Evolutionary conservation across 495 filamentous ascomycete species (phyloP), one percentile per base, ranked within the genome.

Genomic region (Friedmanniomyces endolithicus): DNA sequence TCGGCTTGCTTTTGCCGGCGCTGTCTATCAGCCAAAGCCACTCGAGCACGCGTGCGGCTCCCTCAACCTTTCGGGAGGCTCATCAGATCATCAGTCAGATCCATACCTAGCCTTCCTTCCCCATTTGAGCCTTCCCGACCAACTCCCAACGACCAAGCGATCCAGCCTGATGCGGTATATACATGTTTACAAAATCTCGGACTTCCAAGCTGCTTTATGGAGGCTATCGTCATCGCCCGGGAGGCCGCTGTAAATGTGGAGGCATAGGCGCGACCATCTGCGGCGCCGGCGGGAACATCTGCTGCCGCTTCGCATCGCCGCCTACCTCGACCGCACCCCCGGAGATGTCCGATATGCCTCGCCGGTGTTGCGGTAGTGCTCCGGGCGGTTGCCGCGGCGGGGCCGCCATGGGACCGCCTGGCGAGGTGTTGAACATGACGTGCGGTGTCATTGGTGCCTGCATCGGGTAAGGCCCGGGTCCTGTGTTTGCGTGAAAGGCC

Each of bases 321-420:
- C 71, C 65, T 47, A 72, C 65, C 37, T 78, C 74, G 14, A 81
- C 80, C 20, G 70, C 64, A 9, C 68, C 76, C 50, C 80, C 75
- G 3, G 76, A 71, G 68, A 87, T 80, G 23, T 86, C 82, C 11
- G 81, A 84, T 33, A 86, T 76, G 46, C 82, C 79, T 64, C 83
- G 72, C 60, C 83, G 73, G 57, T 82, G 80, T 45, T 55, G 58
- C 23, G 39, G 16, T 27, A 14, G 37, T 24, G 23, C 8, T 17
- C 52, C 43, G 12, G 23, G 41, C 23, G 17, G 58, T 16, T 19
- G 46, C n/a, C 34, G 63, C 31, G 70, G 66, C 6, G 69, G 71
- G 9, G 71, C 72, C 50, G 71, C 70, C 52, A 83, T 71, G 8
- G 74, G 70, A 12, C 72, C 72, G n/a, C 71, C 55, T 6, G 75